Evolutionary conservation across 306 rosid species (phyloP).

Genomic region (Astragalus glycyphyllos): DNA sequence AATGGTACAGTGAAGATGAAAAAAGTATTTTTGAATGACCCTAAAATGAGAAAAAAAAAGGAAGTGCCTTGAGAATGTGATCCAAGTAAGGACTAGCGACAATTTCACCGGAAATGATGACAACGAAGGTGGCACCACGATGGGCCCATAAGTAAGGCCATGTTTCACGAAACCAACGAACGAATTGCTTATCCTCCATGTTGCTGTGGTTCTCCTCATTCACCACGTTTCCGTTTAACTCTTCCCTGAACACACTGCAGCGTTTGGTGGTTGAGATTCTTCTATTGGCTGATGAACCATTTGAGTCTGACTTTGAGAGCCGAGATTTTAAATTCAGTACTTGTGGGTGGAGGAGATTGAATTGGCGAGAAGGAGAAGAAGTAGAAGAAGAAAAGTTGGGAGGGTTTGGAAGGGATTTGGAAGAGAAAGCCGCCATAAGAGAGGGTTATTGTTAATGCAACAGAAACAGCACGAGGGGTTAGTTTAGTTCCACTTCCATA

Average conservation of each 20-base stretch:
- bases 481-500: background rate
- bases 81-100: constrained; percentile 60
- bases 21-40: background rate
- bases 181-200: constrained; percentile 68
- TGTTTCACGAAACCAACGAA: constrained; percentile 84
- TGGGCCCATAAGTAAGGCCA: constrained; percentile 85
- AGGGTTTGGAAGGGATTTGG: constrained; percentile 39
- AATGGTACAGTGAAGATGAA: background rate
- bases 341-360: constrained; percentile 25
- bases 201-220: constrained; percentile 54
- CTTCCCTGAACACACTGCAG: constrained; percentile 42
- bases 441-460: background rate
- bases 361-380: constrained; percentile 14
- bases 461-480: background rate
- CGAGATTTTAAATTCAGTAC: background rate
- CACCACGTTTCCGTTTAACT: constrained; percentile 30
- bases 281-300: constrained; percentile 12
- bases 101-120: constrained; percentile 70
- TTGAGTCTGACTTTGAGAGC: background rate
- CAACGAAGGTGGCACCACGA: constrained; percentile 73
- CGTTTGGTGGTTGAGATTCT: constrained; percentile 10
- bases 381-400: constrained; percentile 1
- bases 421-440: constrained; percentile 54
- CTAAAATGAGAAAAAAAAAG: background rate
- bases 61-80: constrained; percentile 72